A percentile compares a stretch with the other conserved stretches of the same genome.
Evolutionary conservation across 768 basidiomycete genomes (phyloP).

Genomic region (Boletus coccyginus): DNA sequence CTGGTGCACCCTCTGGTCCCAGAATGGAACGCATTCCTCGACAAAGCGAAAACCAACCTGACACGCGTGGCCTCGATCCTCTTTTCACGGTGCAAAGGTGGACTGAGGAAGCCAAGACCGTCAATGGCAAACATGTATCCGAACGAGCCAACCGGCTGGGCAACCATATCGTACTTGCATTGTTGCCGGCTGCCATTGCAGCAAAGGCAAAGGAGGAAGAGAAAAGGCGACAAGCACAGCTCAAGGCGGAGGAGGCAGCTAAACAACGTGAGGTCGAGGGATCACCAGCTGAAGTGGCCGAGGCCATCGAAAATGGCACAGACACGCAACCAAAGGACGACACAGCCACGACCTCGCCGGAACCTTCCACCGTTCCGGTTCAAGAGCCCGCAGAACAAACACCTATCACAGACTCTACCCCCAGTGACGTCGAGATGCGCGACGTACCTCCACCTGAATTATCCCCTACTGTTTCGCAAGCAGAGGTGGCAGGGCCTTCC

Average conservation of each 20-base stretch:
- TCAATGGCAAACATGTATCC: conserved; percentile 70
- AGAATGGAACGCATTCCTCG: conserved; percentile 57
- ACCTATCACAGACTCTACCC: conserved; percentile 32
- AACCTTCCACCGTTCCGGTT: conserved; percentile 6
- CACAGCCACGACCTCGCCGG: conserved; percentile 10
- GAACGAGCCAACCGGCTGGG: conserved; percentile 65
- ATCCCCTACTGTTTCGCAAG: conserved; percentile 13
- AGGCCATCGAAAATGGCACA: conserved; percentile 30
- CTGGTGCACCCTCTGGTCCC: conserved; percentile 49
- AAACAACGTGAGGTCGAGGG: conserved; percentile 39
- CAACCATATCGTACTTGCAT: conserved; percentile 67
- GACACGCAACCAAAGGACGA: conserved; percentile 14
- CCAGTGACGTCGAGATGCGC: conserved; percentile 49
- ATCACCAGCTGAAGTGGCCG: conserved; percentile 30
- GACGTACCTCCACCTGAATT: conserved; percentile 34
- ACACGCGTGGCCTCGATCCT: conserved; percentile 61
- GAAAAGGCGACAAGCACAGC: conserved; percentile 42
- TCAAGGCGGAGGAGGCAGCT: conserved; percentile 49
- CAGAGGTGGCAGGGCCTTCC: conserved; percentile 31
- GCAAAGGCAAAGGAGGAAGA: conserved; percentile 44
- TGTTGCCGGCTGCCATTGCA: conserved; percentile 79
- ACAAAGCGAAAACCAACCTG: conserved; percentile 44
- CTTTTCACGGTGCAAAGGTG: conserved; percentile 82
- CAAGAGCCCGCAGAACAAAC: conserved; percentile 15
- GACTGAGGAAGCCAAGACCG: conserved; percentile 82